Base-by-base conservation (phyloP, 2,329 filamentous ascomycete species). In the Cladophialophora immunda region DNA sequence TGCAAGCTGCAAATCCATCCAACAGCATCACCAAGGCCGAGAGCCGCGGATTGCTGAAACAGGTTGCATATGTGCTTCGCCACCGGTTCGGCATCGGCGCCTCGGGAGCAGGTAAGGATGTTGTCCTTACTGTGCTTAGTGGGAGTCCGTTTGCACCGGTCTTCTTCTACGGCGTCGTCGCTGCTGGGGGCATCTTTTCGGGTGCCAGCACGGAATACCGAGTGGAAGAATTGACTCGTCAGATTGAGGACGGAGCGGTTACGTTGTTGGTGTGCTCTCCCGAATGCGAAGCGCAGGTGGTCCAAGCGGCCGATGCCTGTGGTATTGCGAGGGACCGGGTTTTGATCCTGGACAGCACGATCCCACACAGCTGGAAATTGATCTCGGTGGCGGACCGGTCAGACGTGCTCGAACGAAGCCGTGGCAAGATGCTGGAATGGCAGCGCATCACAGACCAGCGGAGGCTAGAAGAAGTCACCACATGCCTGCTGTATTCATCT, bases 11-110 rank as follows among this genome's bases (percentile, higher is more conserved):
- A 1, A 50, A 50, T 50, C 45, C 45, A 13, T 25, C 45, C 0
- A 50, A 50, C 22, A 50, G 45, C 22, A 50, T 50, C 45, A 50
- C 45, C 19, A 50, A 50, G 9, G 45, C 45, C 45, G 19, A 50
- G 19, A 25, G 19, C n/a, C 45, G 45, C 45, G 25, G 4, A 25
- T 50, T 50, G 45, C 19, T 50, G 19, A 50, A 50, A 25, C 45
- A 9, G 19, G 45, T 50, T 22, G 45, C 45, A 3, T 25, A 50
- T 25, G 45, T 50, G 9, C 45, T 50, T 50, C 45, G 22, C 25
- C 45, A 50, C 11, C 19, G 22, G 9, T 50, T 25, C 45, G 45
- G 45, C 8, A 27, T 50, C 9, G 45, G 45, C 22, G 45, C 19
- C 45, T 50, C 45, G 22, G 45, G 45, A 15, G 8, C 45, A 25